Conservation (phyloP, 306 rosid species). For the Adenanthera pavonina region DNA sequence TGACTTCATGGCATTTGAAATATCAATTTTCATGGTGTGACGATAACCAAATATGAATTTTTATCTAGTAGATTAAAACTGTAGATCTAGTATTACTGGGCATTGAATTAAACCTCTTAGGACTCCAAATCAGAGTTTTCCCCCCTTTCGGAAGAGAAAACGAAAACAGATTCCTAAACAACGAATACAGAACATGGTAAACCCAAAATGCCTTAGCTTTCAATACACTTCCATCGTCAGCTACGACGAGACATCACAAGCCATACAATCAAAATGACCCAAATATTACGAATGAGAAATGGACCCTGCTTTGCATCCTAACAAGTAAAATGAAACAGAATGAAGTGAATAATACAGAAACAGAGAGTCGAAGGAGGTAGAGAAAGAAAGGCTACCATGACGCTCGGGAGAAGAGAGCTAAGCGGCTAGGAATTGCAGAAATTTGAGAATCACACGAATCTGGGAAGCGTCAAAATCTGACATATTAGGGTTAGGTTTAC, state of each 20-base stretch:
- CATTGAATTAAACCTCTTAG: background rate
- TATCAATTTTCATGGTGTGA: background rate
- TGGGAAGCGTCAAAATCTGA: background rate
- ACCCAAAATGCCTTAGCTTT: background rate
- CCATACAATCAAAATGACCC: background rate
- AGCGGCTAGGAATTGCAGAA: slow-evolving; percentile 3
- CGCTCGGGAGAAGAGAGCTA: background rate
- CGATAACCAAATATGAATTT: background rate
- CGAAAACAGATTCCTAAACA: background rate
- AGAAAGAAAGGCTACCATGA: slow-evolving; percentile 15
- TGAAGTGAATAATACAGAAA: background rate
- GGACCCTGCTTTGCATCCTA: background rate
- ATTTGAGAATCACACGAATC: background rate
- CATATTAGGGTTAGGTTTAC: background rate
- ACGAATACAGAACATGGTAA: background rate
- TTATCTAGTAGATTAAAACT: background rate
- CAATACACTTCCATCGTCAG: background rate
- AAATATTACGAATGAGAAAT: background rate
- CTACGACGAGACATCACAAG: background rate
- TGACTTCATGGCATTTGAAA: background rate
- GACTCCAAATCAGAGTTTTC: too few species aligned
- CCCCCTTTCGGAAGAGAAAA: background rate
- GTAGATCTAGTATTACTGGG: background rate
- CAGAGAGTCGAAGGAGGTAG: background rate
- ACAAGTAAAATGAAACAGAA: background rate